Evolutionary conservation across 768 basidiomycete species (phyloP), one percentile per base, ranked within the genome.

Genomic region (Termitomyces sp.): DNA sequence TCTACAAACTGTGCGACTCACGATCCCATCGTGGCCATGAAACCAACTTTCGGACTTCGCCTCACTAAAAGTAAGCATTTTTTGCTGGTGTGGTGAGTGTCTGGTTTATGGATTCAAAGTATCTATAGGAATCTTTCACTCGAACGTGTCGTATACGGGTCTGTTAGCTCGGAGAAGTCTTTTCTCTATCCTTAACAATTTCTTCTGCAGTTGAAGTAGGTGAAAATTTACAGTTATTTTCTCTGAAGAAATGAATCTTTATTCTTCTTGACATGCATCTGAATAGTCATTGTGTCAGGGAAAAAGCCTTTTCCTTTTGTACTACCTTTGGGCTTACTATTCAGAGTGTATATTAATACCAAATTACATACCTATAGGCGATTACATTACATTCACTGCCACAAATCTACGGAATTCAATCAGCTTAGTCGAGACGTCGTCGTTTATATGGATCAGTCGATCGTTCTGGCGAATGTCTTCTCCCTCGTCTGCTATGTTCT

Each of bases 341-440:
- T 36, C 34, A 34, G 12, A 42, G 12, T 27, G 32, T 53, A 43
- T 43, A 44, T n/a, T 43, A 1, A 48, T 43, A 47, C 55, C 44
- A n/a, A 44, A 26, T 10, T 22, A 37, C 26, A 16, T 45, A 34
- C 34, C 30, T 39, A 42, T 43, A 40, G 2, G 20, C 40, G 44
- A 50, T 36, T 44, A 50, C 32, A 24, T 30, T 34, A 49, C 40
- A 36, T 13, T 33, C n/a, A 27, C 20, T 36, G 18, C 10, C 36
- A 18, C 22, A 10, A 44, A 22, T 27, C 36, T 27, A 30, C 12
- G 27, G 30, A 36, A 16, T 24, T 3, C 16, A 26, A 51, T 14
- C 59, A 48, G 60, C 58, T 72, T 74, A 84, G 62, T 85, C 83
- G 62, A 85, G 63, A 57, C 85, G 80, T 64, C 85, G 75, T 60